phyloP scores from a whole-genome alignment of 192 early-diverging fungal genomes.

The Radiomyces spectabilis region DNA sequence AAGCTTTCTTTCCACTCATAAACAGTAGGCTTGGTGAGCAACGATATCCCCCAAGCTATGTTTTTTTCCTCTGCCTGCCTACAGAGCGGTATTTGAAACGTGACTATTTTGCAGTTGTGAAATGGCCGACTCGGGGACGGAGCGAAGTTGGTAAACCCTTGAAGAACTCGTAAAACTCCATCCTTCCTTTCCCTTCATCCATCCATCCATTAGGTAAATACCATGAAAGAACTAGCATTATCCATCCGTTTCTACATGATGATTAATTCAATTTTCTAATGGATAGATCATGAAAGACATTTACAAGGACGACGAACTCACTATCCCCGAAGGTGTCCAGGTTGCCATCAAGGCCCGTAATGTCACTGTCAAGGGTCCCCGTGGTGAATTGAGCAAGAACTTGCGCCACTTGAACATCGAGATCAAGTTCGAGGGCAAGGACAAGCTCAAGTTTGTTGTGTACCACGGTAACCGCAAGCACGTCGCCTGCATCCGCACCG shows the following conservation, averaged over 20 bases:
- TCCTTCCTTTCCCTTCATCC: constrained; percentile 4
- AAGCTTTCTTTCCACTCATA: too few species aligned
- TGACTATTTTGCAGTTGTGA: too few species aligned
- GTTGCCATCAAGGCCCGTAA: constrained; percentile 84
- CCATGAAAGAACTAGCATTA: too few species aligned
- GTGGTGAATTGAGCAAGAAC: constrained; percentile 81
- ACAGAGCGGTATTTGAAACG: too few species aligned
- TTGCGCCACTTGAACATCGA: constrained; percentile 92
- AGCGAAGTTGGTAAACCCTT: too few species aligned
- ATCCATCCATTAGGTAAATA: too few species aligned
- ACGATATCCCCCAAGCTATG: too few species aligned
- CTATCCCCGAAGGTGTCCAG: constrained; percentile 80
- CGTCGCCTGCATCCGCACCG: constrained; percentile 94
- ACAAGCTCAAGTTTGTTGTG: constrained; percentile 77
- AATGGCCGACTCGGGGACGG: too few species aligned
- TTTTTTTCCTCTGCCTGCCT: too few species aligned
- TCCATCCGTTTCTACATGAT: background rate
- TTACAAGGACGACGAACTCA: constrained; percentile 78
- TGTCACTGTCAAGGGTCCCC: constrained; percentile 83
- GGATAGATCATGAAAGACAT: constrained; percentile 72
- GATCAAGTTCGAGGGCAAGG: constrained; percentile 56
- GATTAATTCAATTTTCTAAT: background rate
- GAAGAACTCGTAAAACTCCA: too few species aligned
- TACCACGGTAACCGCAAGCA: constrained; percentile 97
- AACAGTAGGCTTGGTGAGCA: too few species aligned